A percentile compares a stretch with the other conserved stretches of the same genome.
These are phyloP conservation scores for Stephanodiscus minutulus DNA, from an alignment of 108 stramenopile species.

Conservation along the genomic window DNA sequence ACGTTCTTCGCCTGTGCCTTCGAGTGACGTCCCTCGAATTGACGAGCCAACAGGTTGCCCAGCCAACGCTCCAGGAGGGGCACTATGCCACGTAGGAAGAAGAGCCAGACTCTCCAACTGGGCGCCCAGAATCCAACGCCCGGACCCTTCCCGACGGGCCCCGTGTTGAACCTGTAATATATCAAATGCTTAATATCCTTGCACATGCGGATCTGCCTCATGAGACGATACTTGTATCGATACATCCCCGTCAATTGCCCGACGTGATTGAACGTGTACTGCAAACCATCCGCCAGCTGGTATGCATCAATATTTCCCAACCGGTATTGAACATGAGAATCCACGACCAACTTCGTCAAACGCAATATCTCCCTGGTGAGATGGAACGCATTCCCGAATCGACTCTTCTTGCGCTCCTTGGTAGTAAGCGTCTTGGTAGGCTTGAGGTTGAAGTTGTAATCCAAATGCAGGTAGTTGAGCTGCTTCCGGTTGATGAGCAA, in stretches of 20 bases:
- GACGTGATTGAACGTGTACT: constrained; percentile 99
- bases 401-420: constrained; percentile 99
- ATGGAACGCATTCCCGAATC: constrained; percentile 97
- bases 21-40: constrained; percentile 97
- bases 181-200: constrained; percentile 99
- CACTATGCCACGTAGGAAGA: constrained; percentile 97
- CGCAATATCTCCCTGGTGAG: constrained; percentile 97
- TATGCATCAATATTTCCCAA: constrained; percentile 99
- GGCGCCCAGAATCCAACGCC: constrained; percentile 99
- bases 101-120: constrained; percentile 99
- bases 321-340: constrained; percentile 98
- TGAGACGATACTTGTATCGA: constrained; percentile 98
- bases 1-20: constrained; percentile 98
- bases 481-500: constrained; percentile 98
- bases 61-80: constrained; percentile 98
- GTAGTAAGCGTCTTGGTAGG: constrained; percentile 99
- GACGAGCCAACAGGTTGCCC: constrained; percentile 97
- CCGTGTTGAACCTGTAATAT: constrained; percentile 99
- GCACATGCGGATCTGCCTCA: constrained; percentile 98
- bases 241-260: constrained; percentile 99
- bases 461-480: constrained; percentile 98
- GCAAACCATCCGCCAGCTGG: constrained; percentile 98
- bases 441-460: constrained; percentile 99
- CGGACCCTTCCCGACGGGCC: constrained; percentile 99
- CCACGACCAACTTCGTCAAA: constrained; percentile 98